These are phyloP conservation scores for Phytophthora pseudosyringae DNA, from an alignment of 352 stramenopile genomes.

Conservation along the genomic window DNA sequence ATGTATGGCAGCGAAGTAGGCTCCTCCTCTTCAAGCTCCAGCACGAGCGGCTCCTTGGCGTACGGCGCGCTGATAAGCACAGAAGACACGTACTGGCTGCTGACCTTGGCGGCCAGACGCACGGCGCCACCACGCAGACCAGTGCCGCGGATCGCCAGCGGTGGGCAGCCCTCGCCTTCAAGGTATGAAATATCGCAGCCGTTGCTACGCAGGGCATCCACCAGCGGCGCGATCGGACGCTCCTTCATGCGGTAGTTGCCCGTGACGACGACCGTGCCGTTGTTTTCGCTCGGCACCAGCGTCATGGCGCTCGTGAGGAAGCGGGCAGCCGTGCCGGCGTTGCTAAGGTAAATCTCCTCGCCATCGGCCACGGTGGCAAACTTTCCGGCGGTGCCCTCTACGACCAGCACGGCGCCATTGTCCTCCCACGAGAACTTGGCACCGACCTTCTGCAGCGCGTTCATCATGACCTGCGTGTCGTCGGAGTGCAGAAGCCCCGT, in stretches of 20 bases:
- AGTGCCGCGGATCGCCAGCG: slow-evolving; percentile 77
- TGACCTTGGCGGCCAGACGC: slow-evolving; percentile 93
- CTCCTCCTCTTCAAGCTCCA: slow-evolving; percentile 96
- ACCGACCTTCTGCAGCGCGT: slow-evolving; percentile 93
- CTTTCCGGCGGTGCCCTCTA: slow-evolving; percentile 76
- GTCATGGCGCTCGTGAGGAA: slow-evolving; percentile 94
- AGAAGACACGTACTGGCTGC: slow-evolving; percentile 97
- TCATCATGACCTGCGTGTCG: slow-evolving; percentile 98
- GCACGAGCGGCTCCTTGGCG: slow-evolving; percentile 69
- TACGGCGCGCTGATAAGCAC: slow-evolving; percentile 96
- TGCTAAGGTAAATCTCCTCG: slow-evolving; percentile 86
- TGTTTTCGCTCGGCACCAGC: slow-evolving; percentile 49
- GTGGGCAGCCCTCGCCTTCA: slow-evolving; percentile 70
- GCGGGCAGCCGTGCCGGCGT: slow-evolving; percentile 93
- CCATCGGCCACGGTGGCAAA: slow-evolving; percentile 56
- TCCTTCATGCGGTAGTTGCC: slow-evolving; percentile 97
- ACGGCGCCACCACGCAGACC: slow-evolving; percentile 78
- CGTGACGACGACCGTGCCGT: slow-evolving; percentile 82
- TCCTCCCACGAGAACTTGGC: slow-evolving; percentile 85
- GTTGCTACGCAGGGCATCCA: slow-evolving; percentile 94
- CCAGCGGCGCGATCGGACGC: slow-evolving; percentile 95
- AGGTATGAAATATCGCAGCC: slow-evolving; percentile 77
- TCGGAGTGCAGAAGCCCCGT: slow-evolving; percentile 96
- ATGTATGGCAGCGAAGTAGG: slow-evolving; percentile 98
- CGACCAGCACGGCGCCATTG: slow-evolving; percentile 74